Evolutionary conservation across 2,329 filamentous ascomycete genomes (phyloP).

Genomic region (Microdochium nivale): DNA sequence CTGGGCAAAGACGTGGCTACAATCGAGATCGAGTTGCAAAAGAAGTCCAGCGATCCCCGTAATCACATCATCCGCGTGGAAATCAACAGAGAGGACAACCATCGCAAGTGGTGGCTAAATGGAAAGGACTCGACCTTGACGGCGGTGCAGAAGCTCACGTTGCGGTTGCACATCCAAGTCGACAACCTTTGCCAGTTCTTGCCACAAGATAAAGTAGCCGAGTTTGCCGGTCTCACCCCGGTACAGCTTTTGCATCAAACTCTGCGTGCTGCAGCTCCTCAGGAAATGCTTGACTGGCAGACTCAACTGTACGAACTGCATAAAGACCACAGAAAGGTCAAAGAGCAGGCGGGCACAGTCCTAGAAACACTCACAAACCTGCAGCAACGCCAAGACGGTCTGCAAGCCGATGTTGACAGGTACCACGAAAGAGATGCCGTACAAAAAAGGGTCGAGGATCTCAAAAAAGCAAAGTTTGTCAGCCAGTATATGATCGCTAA

Average conservation of each 20-base stretch:
- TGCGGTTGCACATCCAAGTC: constrained; percentile 78
- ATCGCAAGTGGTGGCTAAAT: constrained; percentile 70
- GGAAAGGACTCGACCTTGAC: constrained; percentile 53
- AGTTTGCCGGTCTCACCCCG: constrained; percentile 79
- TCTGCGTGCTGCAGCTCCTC: constrained; percentile 75
- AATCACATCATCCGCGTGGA: constrained; percentile 70
- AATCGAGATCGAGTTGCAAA: constrained; percentile 86
- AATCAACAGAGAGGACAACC: constrained; percentile 78
- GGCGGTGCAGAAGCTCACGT: constrained; percentile 58
- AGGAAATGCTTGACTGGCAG: constrained; percentile 74
- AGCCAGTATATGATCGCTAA: constrained; percentile 54
- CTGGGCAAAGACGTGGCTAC: constrained; percentile 68
- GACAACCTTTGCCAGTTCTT: constrained; percentile 97
- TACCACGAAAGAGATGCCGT: constrained; percentile 67
- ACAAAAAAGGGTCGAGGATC: constrained; percentile 51
- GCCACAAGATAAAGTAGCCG: constrained; percentile 89
- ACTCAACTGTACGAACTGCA: constrained; percentile 63
- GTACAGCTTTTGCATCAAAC: constrained; percentile 79
- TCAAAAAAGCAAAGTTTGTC: constrained; percentile 58
- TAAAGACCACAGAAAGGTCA: constrained; percentile 56
- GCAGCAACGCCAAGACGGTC: constrained; percentile 63
- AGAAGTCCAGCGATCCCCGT: constrained; percentile 41
- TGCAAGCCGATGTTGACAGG: constrained; percentile 76
- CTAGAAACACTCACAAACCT: constrained; percentile 56
- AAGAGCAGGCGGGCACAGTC: constrained; percentile 48